Evolutionary conservation across 306 rosid genomes (phyloP).

Genomic region (Rosa lucieae): DNA sequence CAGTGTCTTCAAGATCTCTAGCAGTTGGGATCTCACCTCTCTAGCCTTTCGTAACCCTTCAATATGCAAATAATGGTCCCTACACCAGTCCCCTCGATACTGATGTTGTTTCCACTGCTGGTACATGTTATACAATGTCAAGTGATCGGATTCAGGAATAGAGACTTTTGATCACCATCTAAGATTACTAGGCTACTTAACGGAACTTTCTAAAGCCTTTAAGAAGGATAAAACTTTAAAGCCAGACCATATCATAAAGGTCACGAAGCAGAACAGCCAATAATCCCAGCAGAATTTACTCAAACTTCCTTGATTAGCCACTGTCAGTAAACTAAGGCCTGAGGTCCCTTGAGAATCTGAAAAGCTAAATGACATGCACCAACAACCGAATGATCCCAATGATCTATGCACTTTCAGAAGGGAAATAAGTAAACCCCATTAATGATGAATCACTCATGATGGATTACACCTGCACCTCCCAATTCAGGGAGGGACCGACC

Average conservation of each 20-base stretch:
- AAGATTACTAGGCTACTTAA: constrained; percentile 4
- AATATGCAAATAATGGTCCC: constrained; percentile 87
- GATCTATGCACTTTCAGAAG: neutral
- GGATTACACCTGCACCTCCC: neutral
- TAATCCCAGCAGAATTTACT: neutral
- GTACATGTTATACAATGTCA: constrained; percentile 85
- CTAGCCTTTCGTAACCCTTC: constrained; percentile 92
- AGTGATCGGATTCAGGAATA: constrained; percentile 90
- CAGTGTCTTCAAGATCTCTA: constrained; percentile 84
- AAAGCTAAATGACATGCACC: neutral
- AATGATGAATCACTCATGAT: neutral
- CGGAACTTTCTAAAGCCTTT: neutral
- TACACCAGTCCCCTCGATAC: constrained; percentile 97
- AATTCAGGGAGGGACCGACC: neutral
- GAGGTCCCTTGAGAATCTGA: neutral
- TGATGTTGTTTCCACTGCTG: constrained; percentile 98
- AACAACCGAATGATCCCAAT: neutral
- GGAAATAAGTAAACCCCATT: neutral
- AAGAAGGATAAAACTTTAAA: neutral
- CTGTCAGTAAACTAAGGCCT: neutral
- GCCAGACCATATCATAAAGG: neutral
- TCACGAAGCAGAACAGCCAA: neutral
- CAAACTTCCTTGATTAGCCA: neutral
- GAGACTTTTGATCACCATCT: constrained; percentile 31
- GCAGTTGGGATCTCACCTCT: constrained; percentile 91